Percentiles rank a stretch among this genome's conserved stretches.
phyloP scores from a whole-genome alignment of 208 protist genomes.

The Leishmania martiniquensis region DNA sequence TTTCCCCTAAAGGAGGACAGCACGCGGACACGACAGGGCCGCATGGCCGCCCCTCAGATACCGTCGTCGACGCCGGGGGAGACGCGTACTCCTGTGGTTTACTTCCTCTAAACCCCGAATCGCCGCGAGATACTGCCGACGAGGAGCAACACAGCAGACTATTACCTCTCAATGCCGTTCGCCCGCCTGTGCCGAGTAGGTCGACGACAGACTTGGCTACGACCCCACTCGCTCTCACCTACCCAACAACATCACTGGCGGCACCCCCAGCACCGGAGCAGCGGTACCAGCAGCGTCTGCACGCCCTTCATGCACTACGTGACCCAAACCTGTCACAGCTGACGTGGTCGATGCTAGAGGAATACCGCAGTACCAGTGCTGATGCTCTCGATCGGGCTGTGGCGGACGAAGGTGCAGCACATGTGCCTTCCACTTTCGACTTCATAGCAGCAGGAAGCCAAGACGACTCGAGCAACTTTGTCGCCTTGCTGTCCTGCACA shows the following conservation, averaged over 20 bases:
- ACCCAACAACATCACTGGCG: not conserved
- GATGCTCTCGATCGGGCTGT: not conserved
- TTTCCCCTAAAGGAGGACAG: not conserved
- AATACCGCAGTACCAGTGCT: slow-evolving; percentile 18
- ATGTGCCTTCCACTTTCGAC: not conserved
- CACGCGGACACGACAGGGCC: not conserved
- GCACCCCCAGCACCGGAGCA: not conserved
- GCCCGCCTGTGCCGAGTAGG: not conserved
- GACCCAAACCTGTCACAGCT: not conserved
- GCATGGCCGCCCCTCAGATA: not conserved
- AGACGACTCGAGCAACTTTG: slow-evolving; percentile 23
- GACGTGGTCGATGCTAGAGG: slow-evolving; percentile 28
- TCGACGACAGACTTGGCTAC: slow-evolving; percentile 1
- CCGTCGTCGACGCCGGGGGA: not conserved
- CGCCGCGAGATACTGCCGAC: not conserved
- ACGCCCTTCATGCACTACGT: not conserved
- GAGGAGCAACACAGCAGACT: slow-evolving; percentile 9
- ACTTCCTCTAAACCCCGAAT: not conserved
- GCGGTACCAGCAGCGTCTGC: slow-evolving; percentile 9
- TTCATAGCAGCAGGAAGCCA: slow-evolving; percentile 7
- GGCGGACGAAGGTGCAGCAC: not conserved
- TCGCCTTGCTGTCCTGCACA: slow-evolving; percentile 26
- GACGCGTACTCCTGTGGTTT: too few relatives aligned
- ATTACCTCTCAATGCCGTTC: not conserved
- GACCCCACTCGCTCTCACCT: not conserved